Evolutionary conservation across 2,329 filamentous ascomycete genomes (phyloP).

Genomic region (Penicillium italicum): DNA sequence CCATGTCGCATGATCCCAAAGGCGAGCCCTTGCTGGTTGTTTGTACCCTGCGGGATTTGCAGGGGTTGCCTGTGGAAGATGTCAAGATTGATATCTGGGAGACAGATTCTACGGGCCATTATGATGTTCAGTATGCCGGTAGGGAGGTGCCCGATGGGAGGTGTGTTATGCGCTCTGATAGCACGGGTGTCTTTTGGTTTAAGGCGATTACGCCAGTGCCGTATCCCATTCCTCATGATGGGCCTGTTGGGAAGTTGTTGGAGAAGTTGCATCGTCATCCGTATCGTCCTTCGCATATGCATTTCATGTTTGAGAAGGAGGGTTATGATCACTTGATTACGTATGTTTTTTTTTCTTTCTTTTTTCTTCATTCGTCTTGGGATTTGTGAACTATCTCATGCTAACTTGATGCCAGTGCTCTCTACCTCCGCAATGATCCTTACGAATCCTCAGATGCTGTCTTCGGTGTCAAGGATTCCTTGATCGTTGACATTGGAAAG

Average conservation of each 20-base stretch:
- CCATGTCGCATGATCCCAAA: conserved; percentile 64
- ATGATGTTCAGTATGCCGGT: conserved; percentile 73
- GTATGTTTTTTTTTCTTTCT: conserved; percentile 50
- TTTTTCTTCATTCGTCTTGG: background rate
- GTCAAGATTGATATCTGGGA: conserved; percentile 83
- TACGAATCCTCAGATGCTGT: conserved; percentile 83
- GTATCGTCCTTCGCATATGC: conserved; percentile 73
- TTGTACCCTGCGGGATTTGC: conserved; percentile 66
- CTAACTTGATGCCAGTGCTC: conserved; percentile 50
- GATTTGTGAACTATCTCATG: background rate
- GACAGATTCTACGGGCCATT: conserved; percentile 74
- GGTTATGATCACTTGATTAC: conserved; percentile 79
- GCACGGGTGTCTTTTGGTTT: conserved; percentile 77
- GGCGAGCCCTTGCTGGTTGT: conserved; percentile 69
- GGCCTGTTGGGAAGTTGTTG: conserved; percentile 73
- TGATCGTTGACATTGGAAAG: conserved; percentile 63
- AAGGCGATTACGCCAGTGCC: conserved; percentile 78
- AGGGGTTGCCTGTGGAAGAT: conserved; percentile 59
- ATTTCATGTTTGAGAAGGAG: conserved; percentile 82
- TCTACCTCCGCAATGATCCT: conserved; percentile 73
- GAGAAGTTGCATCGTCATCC: conserved; percentile 66
- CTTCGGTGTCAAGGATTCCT: conserved; percentile 78
- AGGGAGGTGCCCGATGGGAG: conserved; percentile 65
- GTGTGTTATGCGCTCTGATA: conserved; percentile 66
- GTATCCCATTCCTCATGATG: conserved; percentile 81